Evolutionary conservation across 2,329 filamentous ascomycete genomes (phyloP).

Genomic region (Lachnellula occidentalis): DNA sequence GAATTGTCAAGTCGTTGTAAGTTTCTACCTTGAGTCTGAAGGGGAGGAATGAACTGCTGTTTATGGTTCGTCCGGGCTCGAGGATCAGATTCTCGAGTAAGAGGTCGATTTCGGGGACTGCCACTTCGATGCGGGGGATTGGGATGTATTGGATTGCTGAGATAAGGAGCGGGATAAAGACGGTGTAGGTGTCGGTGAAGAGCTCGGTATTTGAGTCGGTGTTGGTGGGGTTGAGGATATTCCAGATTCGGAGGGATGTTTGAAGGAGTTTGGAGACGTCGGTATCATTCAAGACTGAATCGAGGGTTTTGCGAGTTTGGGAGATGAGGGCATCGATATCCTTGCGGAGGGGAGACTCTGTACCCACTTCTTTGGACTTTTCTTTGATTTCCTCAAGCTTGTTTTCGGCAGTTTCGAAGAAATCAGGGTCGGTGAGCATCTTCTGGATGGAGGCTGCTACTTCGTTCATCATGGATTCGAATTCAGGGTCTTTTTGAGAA

Average conservation of each 20-base stretch:
- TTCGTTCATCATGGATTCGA: conserved; percentile 71
- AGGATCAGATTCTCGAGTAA: conserved; percentile 86
- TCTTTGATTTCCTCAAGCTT: conserved; percentile 46
- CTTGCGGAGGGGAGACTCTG: conserved; percentile 61
- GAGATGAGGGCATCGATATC: conserved; percentile 68
- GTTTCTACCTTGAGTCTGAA: conserved; percentile 77
- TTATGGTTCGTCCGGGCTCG: conserved; percentile 79
- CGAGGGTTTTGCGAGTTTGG: conserved; percentile 62
- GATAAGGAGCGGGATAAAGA: conserved; percentile 74
- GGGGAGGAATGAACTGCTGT: conserved; percentile 83
- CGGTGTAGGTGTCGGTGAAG: conserved; percentile 67
- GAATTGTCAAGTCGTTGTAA: conserved; percentile 79
- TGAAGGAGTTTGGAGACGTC: conserved; percentile 65
- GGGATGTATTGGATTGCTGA: conserved; percentile 79
- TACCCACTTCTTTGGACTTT: conserved; percentile 57
- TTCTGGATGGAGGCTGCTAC: conserved; percentile 70
- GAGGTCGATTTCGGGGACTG: conserved; percentile 76
- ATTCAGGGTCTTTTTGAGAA: conserved; percentile 71
- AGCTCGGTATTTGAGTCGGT: conserved; percentile 64
- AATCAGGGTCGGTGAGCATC: conserved; percentile 78
- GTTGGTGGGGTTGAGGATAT: conserved; percentile 62
- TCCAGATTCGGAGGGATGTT: conserved; percentile 61
- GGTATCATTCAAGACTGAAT: conserved; percentile 64
- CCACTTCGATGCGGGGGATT: conserved; percentile 84
- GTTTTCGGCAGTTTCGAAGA: conserved; percentile 65